phyloP scores from a whole-genome alignment of 2,329 filamentous ascomycete species.

The Arthrobotrys entomopaga region DNA sequence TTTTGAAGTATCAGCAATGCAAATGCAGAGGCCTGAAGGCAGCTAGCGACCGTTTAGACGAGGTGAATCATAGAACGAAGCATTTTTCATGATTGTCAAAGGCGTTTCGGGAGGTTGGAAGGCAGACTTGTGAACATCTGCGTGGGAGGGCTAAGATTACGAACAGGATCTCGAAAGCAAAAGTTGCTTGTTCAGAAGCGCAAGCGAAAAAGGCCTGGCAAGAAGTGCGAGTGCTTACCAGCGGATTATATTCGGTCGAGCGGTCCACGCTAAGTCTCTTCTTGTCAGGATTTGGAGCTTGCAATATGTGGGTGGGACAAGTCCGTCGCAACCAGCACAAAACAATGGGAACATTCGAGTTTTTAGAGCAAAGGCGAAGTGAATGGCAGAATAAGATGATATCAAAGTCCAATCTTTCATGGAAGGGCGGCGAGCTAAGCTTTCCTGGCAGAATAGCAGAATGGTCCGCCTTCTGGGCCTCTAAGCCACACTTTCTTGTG shows the following conservation, averaged over 20 bases:
- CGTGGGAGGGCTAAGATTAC: constrained; percentile 2
- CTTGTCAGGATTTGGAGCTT: too few species aligned
- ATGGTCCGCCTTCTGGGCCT: constrained; percentile 33
- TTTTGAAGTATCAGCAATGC: constrained; percentile 50
- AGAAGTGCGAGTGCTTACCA: constrained; percentile 39
- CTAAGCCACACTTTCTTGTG: constrained; percentile 37
- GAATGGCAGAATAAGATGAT: constrained; percentile 6
- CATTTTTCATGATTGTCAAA: constrained; percentile 35
- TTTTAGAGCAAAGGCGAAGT: constrained; percentile 42
- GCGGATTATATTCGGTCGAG: constrained; percentile 20
- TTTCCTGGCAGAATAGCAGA: constrained; percentile 10
- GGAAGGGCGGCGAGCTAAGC: constrained; percentile 24
- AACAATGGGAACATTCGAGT: background rate
- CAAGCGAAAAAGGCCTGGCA: constrained; percentile 45
- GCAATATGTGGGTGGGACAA: background rate
- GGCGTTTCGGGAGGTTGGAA: constrained; percentile 51
- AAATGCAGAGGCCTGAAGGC: constrained; percentile 18
- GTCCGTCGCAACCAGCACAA: constrained; percentile 5
- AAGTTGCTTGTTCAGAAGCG: constrained; percentile 16
- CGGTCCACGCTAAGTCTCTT: constrained; percentile 15
- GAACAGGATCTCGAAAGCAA: constrained; percentile 29
- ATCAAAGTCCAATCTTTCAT: background rate
- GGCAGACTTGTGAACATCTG: constrained; percentile 36
- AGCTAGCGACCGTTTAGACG: constrained; percentile 23
- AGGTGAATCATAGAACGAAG: constrained; percentile 38